Percentiles rank a stretch among this genome's conserved stretches.
Conservation (phyloP, 352 stramenopile species). For the Pythium brachiatum region DNA sequence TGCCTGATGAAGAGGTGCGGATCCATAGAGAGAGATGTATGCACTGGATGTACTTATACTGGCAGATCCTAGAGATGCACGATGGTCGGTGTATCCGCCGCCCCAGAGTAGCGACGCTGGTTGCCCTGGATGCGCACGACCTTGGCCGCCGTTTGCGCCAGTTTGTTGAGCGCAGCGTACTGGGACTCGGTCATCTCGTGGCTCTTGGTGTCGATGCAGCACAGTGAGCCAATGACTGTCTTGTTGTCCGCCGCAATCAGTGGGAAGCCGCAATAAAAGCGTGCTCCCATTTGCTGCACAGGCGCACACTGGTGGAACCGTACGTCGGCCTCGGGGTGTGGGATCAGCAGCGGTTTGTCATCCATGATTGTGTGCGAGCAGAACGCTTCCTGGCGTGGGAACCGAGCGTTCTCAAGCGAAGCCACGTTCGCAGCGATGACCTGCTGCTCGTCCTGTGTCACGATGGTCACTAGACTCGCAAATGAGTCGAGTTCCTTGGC, state of each 20-base stretch:
- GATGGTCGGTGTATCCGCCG: not conserved
- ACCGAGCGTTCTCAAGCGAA: conserved; percentile 27
- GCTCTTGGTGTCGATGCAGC: conserved; percentile 47
- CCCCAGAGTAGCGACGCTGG: not conserved
- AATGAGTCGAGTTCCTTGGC: conserved; percentile 47
- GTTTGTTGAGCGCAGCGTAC: conserved; percentile 46
- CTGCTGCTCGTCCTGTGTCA: conserved; percentile 39
- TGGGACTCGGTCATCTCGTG: conserved; percentile 50
- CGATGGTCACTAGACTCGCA: conserved; percentile 50
- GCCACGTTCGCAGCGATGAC: conserved; percentile 42
- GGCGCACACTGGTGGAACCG: conserved; percentile 38
- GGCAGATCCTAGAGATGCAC: not conserved
- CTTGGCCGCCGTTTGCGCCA: conserved; percentile 32
- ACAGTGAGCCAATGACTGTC: conserved; percentile 54
- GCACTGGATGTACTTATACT: not conserved
- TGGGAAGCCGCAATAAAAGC: conserved; percentile 77
- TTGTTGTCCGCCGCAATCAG: conserved; percentile 36
- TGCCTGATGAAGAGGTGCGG: too few species aligned
- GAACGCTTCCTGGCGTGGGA: conserved; percentile 39
- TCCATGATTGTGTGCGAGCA: conserved; percentile 57
- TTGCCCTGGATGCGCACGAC: conserved; percentile 11
- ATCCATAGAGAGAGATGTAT: too few species aligned
- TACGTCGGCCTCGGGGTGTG: conserved; percentile 55
- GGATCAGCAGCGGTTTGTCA: conserved; percentile 52
- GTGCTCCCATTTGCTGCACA: conserved; percentile 28